A percentile compares a stretch with the other conserved stretches of the same genome.
Evolutionary conservation across 345 rosid genomes (phyloP).

Genomic region (Garcia nutans): DNA sequence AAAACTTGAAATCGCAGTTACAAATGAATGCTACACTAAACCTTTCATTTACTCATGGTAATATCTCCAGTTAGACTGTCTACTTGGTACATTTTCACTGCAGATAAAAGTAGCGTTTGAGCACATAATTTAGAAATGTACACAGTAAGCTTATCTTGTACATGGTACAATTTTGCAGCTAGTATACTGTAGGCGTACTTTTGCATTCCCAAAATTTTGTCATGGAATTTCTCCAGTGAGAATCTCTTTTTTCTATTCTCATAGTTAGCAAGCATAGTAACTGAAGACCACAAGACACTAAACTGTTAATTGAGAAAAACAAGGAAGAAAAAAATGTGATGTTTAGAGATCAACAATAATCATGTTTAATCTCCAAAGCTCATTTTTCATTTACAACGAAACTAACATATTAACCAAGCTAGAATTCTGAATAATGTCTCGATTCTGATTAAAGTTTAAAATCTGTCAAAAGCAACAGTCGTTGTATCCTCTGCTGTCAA

Average conservation of each 20-base stretch:
- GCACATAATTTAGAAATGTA: not conserved
- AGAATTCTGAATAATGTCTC: not conserved
- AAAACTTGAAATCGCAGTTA: not conserved
- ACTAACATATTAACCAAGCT: not conserved
- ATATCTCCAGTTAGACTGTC: not conserved
- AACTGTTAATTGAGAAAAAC: not conserved
- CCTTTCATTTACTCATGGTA: not conserved
- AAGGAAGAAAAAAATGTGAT: not conserved
- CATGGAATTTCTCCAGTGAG: not conserved
- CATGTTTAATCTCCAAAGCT: not conserved
- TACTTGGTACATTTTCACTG: too few species aligned
- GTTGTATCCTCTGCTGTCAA: not conserved
- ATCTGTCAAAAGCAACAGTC: not conserved
- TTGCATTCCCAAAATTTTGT: not conserved
- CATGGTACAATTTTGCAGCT: not conserved
- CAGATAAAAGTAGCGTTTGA: too few species aligned
- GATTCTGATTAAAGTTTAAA: not conserved
- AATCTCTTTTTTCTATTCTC: not conserved
- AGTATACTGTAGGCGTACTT: not conserved
- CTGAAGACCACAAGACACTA: not conserved
- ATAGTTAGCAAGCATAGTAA: not conserved
- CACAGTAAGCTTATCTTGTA: not conserved
- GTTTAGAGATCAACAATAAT: not conserved
- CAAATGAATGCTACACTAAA: not conserved
- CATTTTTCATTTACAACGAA: not conserved